Evolutionary conservation across 2,329 filamentous ascomycete species (phyloP).

Genomic region (Trichoderma brevicompactum): DNA sequence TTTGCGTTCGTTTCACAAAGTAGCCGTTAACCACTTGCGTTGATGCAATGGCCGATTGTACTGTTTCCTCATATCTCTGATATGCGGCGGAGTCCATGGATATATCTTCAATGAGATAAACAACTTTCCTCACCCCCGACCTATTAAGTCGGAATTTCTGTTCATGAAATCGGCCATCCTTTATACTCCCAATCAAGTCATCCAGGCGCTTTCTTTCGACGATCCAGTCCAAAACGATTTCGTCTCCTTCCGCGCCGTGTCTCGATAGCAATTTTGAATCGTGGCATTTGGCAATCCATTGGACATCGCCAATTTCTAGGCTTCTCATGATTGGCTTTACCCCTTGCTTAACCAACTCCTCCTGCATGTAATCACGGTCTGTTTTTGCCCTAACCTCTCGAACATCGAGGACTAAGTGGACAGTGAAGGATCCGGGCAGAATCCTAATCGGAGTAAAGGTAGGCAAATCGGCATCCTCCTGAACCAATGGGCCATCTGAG

Average conservation of each 20-base stretch:
- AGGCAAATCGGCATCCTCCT: slow-evolving; percentile 45
- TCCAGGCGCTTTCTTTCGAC: slow-evolving; percentile 81
- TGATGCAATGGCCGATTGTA: slow-evolving; percentile 74
- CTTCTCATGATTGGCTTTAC: slow-evolving; percentile 68
- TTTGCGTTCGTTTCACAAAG: slow-evolving; percentile 76
- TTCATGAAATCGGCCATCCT: slow-evolving; percentile 80
- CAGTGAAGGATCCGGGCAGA: slow-evolving; percentile 67
- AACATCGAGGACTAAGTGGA: slow-evolving; percentile 73
- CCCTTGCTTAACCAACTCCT: slow-evolving; percentile 69
- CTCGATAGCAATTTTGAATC: slow-evolving; percentile 60
- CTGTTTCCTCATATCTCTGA: slow-evolving; percentile 65
- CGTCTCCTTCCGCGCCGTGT: slow-evolving; percentile 65
- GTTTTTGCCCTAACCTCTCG: slow-evolving; percentile 74
- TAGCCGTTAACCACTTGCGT: slow-evolving; percentile 80
- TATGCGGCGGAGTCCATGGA: slow-evolving; percentile 59
- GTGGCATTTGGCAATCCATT: slow-evolving; percentile 78
- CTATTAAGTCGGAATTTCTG: slow-evolving; percentile 79
- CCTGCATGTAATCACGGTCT: slow-evolving; percentile 77
- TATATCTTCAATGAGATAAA: slow-evolving; percentile 79
- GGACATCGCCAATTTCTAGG: slow-evolving; percentile 73
- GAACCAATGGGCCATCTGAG: slow-evolving; percentile 43
- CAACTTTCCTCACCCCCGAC: slow-evolving; percentile 74
- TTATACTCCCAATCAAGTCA: slow-evolving; percentile 79
- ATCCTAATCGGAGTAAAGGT: slow-evolving; percentile 64
- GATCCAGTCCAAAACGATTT: slow-evolving; percentile 79